Percentiles rank a stretch among this genome's conserved stretches.
These are phyloP conservation scores for Claviceps sorghi DNA, from an alignment of 2,329 filamentous ascomycete genomes.

Conservation along the genomic window DNA sequence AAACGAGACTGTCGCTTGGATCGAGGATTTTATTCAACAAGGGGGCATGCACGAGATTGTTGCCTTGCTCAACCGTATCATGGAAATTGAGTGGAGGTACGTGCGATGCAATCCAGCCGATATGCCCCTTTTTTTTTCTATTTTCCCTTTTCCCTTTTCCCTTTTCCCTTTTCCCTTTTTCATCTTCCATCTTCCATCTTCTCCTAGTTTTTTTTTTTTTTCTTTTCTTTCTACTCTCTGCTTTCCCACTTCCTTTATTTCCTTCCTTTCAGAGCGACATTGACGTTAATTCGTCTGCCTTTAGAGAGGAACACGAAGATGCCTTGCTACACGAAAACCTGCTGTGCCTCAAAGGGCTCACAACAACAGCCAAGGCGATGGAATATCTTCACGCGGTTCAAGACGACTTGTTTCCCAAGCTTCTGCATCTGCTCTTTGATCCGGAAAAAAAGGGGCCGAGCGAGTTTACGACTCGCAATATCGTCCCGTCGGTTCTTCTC, in stretches of 20 bases:
- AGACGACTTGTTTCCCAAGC: slow-evolving; percentile 65
- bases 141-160: not conserved
- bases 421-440: slow-evolving; percentile 83
- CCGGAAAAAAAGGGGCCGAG: slow-evolving; percentile 96
- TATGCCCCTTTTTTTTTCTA: not conserved
- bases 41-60: slow-evolving; percentile 91
- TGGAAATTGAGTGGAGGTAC: slow-evolving; percentile 90
- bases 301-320: slow-evolving; percentile 88
- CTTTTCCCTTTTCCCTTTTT: not conserved
- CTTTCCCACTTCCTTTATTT: not conserved
- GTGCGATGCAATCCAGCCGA: not conserved
- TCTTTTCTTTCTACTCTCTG: not conserved
- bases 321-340: slow-evolving; percentile 81
- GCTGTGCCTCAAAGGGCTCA: slow-evolving; percentile 84
- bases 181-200: not conserved
- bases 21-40: slow-evolving; percentile 75
- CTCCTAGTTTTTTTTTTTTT: not conserved
- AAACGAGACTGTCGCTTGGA: slow-evolving; percentile 94
- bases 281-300: slow-evolving; percentile 7
- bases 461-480: slow-evolving; percentile 85
- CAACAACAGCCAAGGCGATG: slow-evolving; percentile 77
- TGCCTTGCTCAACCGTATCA: slow-evolving; percentile 72
- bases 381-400: slow-evolving; percentile 71
- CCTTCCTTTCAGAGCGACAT: not conserved
- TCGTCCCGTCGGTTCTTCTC: slow-evolving; percentile 79